Percentiles rank a stretch among this genome's conserved stretches.
These are phyloP conservation scores for Fragosphaeria purpurea DNA, from an alignment of 2,329 filamentous ascomycete genomes.

Conservation along the genomic window DNA sequence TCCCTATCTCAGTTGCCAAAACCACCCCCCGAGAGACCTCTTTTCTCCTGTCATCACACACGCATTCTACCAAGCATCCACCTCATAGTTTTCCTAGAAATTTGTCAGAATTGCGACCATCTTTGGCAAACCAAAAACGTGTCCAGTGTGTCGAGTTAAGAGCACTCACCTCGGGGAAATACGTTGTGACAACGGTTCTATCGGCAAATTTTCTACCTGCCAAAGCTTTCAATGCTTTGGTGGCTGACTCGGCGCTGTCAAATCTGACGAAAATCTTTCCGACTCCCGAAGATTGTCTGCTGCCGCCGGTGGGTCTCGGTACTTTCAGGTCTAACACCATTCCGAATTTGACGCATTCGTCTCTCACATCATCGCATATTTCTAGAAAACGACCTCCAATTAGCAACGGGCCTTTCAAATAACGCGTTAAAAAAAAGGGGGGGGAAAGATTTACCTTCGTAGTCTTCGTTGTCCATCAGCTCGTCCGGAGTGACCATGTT, in stretches of 20 bases:
- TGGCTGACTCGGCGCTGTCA: constrained; percentile 64
- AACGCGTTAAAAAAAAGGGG: background rate
- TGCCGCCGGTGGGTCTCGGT: constrained; percentile 73
- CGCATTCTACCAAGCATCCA: constrained; percentile 63
- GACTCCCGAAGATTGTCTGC: constrained; percentile 75
- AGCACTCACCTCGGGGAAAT: constrained; percentile 73
- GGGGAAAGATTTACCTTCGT: constrained; percentile 58
- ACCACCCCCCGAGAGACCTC: too few species aligned
- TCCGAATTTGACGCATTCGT: constrained; percentile 90
- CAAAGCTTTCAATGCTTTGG: constrained; percentile 77
- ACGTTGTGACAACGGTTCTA: constrained; percentile 90
- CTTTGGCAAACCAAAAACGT: too few species aligned
- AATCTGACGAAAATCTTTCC: constrained; percentile 99
- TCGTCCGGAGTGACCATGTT: constrained; percentile 99
- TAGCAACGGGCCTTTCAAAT: too few species aligned
- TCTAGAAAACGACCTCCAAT: constrained; percentile 41
- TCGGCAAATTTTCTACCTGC: constrained; percentile 94
- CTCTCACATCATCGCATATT: constrained; percentile 88
- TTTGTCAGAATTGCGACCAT: constrained; percentile 20
- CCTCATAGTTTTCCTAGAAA: constrained; percentile 80
- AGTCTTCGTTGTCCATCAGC: constrained; percentile 86
- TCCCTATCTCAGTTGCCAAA: too few species aligned
- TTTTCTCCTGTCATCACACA: too few species aligned
- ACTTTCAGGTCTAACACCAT: constrained; percentile 82
- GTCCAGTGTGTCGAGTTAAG: background rate